phyloP scores from a whole-genome alignment of 352 stramenopile genomes.

The Globisporangium megalacanthum region DNA sequence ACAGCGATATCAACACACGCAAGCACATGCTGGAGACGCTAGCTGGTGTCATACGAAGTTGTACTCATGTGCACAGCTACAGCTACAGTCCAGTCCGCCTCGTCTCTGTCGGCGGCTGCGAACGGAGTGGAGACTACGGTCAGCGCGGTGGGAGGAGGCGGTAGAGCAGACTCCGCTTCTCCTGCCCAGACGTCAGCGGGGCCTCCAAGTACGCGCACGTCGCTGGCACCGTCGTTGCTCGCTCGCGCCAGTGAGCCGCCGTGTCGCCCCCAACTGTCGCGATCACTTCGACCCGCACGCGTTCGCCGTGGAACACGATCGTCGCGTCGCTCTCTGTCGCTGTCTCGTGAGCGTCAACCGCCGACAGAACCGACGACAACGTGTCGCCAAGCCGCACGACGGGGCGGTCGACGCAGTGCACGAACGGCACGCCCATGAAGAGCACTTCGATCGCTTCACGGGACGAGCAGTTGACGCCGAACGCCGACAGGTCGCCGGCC shows the following conservation, averaged over 20 bases:
- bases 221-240: not conserved
- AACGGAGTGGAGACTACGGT: not conserved
- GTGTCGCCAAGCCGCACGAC: slow-evolving; percentile 22
- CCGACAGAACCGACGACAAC: not conserved
- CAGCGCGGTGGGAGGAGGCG: slow-evolving; percentile 5
- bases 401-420: slow-evolving; percentile 2
- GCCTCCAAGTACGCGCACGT: slow-evolving; percentile 11
- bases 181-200: slow-evolving; percentile 3
- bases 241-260: not conserved
- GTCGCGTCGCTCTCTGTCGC: not conserved
- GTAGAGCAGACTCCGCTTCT: slow-evolving; percentile 6
- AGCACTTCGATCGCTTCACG: slow-evolving; percentile 28
- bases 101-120: too few relatives aligned
- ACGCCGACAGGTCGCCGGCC: slow-evolving; percentile 18
- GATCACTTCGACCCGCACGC: not conserved
- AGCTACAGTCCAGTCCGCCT: too few relatives aligned
- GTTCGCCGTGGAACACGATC: slow-evolving; percentile 1
- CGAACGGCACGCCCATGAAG: slow-evolving; percentile 25
- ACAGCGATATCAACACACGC: too few relatives aligned
- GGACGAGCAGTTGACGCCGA: slow-evolving; percentile 18
- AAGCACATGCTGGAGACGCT: too few relatives aligned
- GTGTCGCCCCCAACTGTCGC: not conserved
- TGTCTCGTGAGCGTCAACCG: not conserved
- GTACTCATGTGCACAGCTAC: too few relatives aligned
- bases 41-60: too few relatives aligned